Conservation (phyloP, 2,329 filamentous ascomycete species). For the Venturia effusa region DNA sequence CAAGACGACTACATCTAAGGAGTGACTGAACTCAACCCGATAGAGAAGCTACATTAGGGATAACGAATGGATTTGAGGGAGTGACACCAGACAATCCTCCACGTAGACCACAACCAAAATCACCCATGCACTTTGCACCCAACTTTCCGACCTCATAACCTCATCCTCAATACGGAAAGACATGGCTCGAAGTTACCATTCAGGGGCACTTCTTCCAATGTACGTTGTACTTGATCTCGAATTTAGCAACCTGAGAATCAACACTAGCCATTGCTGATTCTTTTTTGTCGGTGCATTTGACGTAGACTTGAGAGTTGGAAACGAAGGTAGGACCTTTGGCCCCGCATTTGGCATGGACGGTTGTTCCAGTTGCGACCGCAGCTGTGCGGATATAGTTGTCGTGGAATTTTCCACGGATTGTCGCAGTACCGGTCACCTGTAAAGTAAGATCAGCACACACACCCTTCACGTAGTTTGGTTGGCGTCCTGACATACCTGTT, state of each 20-base stretch:
- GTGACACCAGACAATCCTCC: neutral
- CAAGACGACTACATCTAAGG: neutral
- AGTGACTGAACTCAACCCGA: neutral
- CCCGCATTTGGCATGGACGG: constrained; percentile 16
- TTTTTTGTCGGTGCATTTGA: constrained; percentile 13
- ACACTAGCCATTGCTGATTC: constrained; percentile 12
- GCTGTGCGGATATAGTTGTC: constrained; percentile 14
- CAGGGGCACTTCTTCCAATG: neutral
- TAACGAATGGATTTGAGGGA: neutral
- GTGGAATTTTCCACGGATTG: constrained; percentile 9
- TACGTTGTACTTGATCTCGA: constrained; percentile 12
- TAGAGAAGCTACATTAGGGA: neutral
- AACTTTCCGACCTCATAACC: neutral
- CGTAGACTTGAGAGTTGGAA: constrained; percentile 14
- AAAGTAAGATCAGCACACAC: neutral
- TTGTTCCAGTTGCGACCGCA: constrained; percentile 10
- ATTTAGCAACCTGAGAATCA: constrained; percentile 17
- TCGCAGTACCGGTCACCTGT: neutral
- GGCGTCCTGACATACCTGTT: constrained; percentile 24
- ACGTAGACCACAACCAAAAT: neutral
- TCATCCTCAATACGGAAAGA: neutral
- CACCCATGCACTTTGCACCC: neutral
- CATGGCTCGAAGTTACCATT: neutral
- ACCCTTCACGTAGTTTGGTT: neutral
- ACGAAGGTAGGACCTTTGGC: constrained; percentile 15